Base-by-base conservation (phyloP, 345 rosid genomes). In the Murraya koenigii region DNA sequence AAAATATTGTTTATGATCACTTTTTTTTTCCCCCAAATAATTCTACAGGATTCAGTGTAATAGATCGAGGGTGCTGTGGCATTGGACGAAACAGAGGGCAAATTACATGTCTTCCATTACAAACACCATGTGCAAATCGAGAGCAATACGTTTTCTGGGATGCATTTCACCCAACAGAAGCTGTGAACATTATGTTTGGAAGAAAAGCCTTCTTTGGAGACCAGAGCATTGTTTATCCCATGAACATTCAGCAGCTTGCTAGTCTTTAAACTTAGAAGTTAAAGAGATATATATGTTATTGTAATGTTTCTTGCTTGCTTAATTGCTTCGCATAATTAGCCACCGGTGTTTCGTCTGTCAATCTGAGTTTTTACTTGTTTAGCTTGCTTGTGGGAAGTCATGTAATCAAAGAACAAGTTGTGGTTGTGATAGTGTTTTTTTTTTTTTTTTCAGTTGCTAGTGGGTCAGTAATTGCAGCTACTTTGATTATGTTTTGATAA, bases 111-210 rank as follows among this genome's bases (percentile, higher is more conserved):
- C 92, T 94, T 63, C 99, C 98, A 2, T 88, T 94, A 76, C 94
- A 94, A 77, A 92, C 97, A 5, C 99, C 99, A 4, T 94, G 99
- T 76, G 62, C 82, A 0, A 80, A 96, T 49, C 77, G 99, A 71
- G 88, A 90, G 11, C 84, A 87, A 30, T 96, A 91, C 61, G 75
- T 96, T 1, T 96, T 96, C 74, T 96, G 99, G 99, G 99, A 96
- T 62, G 99, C 99, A 10, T 96, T 94, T 69, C 97, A 96, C 82
- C 99, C 97, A 20, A 96, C 97, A n/a, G 86, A 92, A 85, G 86
- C 91, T n/a, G 98, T 96, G 52, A 96, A 96, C 77, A 82, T 94
- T 33, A 62, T 92, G 7, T 87, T 92, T 93, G 97, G 88, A 1
- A 89, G 86, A 72, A 89, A 86, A 63, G 95, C 97, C 3, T 90